Conservation (phyloP, 768 basidiomycete genomes). For the Gautieria morchelliformis region DNA sequence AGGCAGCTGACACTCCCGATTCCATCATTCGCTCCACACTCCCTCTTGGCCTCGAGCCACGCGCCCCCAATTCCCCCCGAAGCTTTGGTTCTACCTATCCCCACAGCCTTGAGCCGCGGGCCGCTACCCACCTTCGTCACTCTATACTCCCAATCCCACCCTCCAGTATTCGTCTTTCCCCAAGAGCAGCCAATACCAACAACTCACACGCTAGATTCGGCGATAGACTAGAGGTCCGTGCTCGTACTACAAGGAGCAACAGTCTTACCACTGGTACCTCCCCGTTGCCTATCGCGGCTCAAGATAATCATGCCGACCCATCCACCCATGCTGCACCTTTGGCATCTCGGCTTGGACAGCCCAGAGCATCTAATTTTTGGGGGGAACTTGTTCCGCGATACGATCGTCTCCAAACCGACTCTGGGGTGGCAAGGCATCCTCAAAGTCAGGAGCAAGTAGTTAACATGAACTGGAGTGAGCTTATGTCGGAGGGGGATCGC, state of each 20-base stretch:
- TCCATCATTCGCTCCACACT: neutral
- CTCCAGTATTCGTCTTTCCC: neutral
- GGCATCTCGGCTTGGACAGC: neutral
- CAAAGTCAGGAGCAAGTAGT: neutral
- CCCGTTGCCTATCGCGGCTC: neutral
- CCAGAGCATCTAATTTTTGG: neutral
- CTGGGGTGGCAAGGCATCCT: neutral
- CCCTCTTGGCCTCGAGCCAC: neutral
- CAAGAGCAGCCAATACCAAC: neutral
- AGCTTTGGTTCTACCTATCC: neutral
- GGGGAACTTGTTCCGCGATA: neutral
- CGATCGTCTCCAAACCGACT: neutral
- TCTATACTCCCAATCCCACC: neutral
- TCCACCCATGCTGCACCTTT: neutral
- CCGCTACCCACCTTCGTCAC: neutral
- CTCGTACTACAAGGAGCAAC: slow-evolving; percentile 1
- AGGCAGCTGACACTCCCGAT: neutral
- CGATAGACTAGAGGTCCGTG: neutral
- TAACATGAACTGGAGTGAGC: neutral
- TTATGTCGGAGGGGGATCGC: neutral
- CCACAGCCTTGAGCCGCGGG: neutral
- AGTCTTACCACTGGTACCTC: neutral
- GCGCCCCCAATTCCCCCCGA: neutral
- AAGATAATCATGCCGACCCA: neutral
- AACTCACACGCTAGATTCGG: neutral